Percentiles rank a stretch among this genome's conserved stretches.
These are phyloP conservation scores for Candida chauliodis DNA, from an alignment of 805 yeast species.

Conservation along the genomic window DNA sequence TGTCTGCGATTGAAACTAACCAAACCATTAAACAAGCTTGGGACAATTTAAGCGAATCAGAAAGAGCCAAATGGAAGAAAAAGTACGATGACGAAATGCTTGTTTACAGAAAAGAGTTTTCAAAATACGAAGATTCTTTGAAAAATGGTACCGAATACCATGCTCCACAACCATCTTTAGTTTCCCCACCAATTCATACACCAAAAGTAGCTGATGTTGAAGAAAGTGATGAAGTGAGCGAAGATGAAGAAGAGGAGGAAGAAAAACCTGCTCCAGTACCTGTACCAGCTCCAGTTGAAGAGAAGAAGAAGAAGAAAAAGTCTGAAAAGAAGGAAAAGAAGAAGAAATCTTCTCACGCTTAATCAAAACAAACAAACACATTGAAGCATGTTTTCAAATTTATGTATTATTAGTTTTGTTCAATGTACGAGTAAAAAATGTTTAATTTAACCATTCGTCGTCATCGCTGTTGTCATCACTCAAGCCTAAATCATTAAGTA, in stretches of 20 bases:
- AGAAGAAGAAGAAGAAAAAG: constrained; percentile 34
- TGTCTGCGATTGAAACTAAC: constrained; percentile 74
- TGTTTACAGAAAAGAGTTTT: constrained; percentile 30
- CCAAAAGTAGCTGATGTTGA: constrained; percentile 8
- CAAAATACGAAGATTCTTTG: constrained; percentile 30
- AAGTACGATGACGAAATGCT: constrained; percentile 47
- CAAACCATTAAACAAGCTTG: constrained; percentile 76
- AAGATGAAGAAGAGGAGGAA: constrained; percentile 1
- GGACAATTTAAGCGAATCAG: constrained; percentile 67
- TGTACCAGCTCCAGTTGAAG: not conserved
- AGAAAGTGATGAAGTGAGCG: constrained; percentile 6
- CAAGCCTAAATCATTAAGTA: constrained; percentile 3
- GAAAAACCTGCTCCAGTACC: not conserved
- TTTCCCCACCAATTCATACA: constrained; percentile 2
- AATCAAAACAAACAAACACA: not conserved
- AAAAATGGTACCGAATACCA: constrained; percentile 14
- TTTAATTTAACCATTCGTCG: constrained; percentile 1
- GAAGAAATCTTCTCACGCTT: constrained; percentile 6
- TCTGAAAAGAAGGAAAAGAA: constrained; percentile 16
- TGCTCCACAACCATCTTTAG: not conserved
- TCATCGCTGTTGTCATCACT: constrained; percentile 2
- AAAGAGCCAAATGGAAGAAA: constrained; percentile 68
- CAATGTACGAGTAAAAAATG: not conserved
- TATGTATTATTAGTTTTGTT: constrained; percentile 3
- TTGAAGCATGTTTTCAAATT: not conserved